Percentiles rank a stretch among this genome's conserved stretches.
Conservation (phyloP, 2,329 filamentous ascomycete genomes). For the Fusarium sublunatum region DNA sequence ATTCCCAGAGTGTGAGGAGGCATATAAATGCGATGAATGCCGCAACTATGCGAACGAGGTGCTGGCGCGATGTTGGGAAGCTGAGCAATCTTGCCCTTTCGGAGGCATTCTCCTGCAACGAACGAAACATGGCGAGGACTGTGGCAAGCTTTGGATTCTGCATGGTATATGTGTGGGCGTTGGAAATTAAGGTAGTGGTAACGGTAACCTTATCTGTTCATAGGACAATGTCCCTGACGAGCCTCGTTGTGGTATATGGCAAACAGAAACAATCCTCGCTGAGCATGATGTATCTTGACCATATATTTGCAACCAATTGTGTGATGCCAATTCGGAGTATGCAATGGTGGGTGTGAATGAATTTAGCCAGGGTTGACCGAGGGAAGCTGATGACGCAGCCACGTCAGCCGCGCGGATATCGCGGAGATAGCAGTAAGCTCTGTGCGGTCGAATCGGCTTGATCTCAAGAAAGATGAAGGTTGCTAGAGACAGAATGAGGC, state of each 20-base stretch:
- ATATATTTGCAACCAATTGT: background rate
- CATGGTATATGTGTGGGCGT: background rate
- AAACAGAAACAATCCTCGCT: background rate
- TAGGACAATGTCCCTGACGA: background rate
- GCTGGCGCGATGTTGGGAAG: constrained; percentile 20
- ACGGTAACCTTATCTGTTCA: background rate
- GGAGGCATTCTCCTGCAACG: constrained; percentile 13
- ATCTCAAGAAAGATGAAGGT: background rate
- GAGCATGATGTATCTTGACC: constrained; percentile 2
- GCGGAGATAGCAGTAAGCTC: background rate
- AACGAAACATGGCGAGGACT: constrained; percentile 10
- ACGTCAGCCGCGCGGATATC: background rate
- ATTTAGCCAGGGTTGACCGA: background rate
- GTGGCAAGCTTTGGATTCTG: too few relatives aligned
- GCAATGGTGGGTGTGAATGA: background rate
- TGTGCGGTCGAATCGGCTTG: background rate
- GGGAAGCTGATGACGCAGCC: background rate
- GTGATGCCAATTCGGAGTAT: background rate
- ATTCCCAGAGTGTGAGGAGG: constrained; percentile 34
- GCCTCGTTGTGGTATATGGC: background rate
- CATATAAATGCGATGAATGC: constrained; percentile 30
- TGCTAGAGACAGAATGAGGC: too few relatives aligned
- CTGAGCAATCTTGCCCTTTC: constrained; percentile 10
- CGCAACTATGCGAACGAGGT: constrained; percentile 17
- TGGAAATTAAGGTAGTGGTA: background rate